These are phyloP conservation scores for Chalaropsis thielavioides DNA, from an alignment of 2,329 filamentous ascomycete genomes.

Conservation along the genomic window DNA sequence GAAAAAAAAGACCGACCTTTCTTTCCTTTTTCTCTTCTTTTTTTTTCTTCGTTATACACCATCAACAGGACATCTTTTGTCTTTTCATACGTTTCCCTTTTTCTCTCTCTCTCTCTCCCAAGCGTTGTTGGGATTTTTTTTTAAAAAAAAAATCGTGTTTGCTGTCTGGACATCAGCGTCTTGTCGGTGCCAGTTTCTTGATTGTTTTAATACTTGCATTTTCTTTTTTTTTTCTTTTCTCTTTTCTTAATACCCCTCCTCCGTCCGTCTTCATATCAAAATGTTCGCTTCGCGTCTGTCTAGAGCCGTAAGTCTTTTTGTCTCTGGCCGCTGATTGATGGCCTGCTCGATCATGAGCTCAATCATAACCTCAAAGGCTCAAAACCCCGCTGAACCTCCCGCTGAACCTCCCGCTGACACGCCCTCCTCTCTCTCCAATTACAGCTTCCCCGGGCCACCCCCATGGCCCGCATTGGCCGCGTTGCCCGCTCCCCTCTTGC, in stretches of 20 bases:
- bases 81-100: slow-evolving; percentile 21
- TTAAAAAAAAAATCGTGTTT: background rate
- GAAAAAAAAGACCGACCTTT: background rate
- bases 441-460: slow-evolving; percentile 64
- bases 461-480: slow-evolving; percentile 47
- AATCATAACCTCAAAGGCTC: no score
- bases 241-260: slow-evolving; percentile 24
- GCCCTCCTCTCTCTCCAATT: background rate
- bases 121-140: background rate
- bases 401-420: background rate
- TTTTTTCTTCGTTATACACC: slow-evolving; percentile 19
- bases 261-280: slow-evolving; percentile 29
- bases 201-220: slow-evolving; percentile 23
- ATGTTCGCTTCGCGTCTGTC: slow-evolving; percentile 61
- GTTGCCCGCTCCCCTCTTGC: slow-evolving; percentile 55
- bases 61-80: slow-evolving; percentile 19
- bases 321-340: no score
- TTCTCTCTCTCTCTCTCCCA: slow-evolving; percentile 19
- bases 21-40: slow-evolving; percentile 3
- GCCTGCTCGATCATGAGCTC: background rate
- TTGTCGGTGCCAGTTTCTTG: slow-evolving; percentile 20
- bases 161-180: slow-evolving; percentile 9
- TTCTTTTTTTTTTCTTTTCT: slow-evolving; percentile 21
- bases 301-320: slow-evolving; percentile 51
- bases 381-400: background rate